Percentiles rank a stretch among this genome's conserved stretches.
phyloP scores from a whole-genome alignment of 257 asterid genomes.

The Salvia splendens region DNA sequence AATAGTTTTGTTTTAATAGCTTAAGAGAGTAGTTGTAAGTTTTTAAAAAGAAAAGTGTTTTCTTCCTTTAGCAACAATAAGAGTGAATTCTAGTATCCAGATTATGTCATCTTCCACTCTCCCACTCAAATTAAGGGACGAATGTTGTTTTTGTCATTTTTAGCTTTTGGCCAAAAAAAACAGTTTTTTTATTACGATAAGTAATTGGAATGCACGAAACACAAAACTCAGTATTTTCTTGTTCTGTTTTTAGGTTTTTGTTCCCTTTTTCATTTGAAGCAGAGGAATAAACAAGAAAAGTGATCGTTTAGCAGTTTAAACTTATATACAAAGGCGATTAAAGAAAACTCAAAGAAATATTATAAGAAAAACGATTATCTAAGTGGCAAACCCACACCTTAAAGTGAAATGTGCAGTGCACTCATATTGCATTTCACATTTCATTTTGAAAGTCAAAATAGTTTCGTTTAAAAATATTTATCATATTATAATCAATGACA shows the following conservation, averaged over 20 bases:
- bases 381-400: not conserved
- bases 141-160: not conserved
- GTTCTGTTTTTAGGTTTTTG: too few species aligned
- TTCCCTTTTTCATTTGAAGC: too few species aligned
- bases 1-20: not conserved
- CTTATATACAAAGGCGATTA: too few species aligned
- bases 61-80: not conserved
- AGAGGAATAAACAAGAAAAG: not conserved
- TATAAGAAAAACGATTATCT: not conserved
- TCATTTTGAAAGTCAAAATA: too few species aligned
- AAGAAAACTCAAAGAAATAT: too few species aligned
- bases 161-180: not conserved
- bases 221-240: not conserved
- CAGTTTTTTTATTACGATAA: not conserved
- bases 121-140: constrained; percentile 14
- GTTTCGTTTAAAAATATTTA: too few species aligned
- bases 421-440: too few species aligned
- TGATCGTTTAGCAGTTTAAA: not conserved
- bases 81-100: not conserved
- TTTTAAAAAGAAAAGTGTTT: not conserved
- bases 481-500: too few species aligned
- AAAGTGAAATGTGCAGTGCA: too few species aligned
- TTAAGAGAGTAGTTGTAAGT: constrained; percentile 3
- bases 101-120: constrained; percentile 23
- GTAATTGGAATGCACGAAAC: constrained; percentile 8